A percentile compares a stretch with the other conserved stretches of the same genome.
phyloP scores from a whole-genome alignment of 2,329 filamentous ascomycete species.

The Sporothrix pallida region DNA sequence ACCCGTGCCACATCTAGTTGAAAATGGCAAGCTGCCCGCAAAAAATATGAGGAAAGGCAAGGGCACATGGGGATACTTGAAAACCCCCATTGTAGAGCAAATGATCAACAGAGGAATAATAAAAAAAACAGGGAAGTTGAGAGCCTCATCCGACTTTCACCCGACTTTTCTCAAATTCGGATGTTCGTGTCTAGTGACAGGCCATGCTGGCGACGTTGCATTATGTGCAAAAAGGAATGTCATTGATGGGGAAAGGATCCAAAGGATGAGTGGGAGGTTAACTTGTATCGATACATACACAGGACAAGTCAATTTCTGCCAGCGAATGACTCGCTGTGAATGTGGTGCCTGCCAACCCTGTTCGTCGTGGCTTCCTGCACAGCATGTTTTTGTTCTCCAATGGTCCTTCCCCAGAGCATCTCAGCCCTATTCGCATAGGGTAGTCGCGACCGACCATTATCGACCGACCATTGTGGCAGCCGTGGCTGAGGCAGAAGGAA shows the following conservation, averaged over 20 bases:
- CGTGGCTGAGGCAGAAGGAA: constrained; percentile 1
- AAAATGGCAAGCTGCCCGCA: constrained; percentile 5
- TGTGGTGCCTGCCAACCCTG: not conserved
- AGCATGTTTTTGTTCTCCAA: not conserved
- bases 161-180: not conserved
- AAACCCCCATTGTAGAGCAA: too few relatives aligned
- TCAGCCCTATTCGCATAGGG: not conserved
- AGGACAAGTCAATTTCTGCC: not conserved
- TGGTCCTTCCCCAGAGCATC: not conserved
- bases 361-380: constrained; percentile 4
- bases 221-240: not conserved
- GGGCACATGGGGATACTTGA: too few relatives aligned
- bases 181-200: constrained; percentile 1
- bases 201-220: constrained; percentile 1
- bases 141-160: not conserved
- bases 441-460: not conserved
- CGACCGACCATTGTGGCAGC: not conserved
- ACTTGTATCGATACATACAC: not conserved
- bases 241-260: not conserved
- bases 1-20: constrained; percentile 12
- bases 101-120: not conserved
- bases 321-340: too few relatives aligned
- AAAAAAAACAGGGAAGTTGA: not conserved
- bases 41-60: not conserved
- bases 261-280: not conserved